Conservation (phyloP, 257 asterid species). For the Sherardia arvensis region DNA sequence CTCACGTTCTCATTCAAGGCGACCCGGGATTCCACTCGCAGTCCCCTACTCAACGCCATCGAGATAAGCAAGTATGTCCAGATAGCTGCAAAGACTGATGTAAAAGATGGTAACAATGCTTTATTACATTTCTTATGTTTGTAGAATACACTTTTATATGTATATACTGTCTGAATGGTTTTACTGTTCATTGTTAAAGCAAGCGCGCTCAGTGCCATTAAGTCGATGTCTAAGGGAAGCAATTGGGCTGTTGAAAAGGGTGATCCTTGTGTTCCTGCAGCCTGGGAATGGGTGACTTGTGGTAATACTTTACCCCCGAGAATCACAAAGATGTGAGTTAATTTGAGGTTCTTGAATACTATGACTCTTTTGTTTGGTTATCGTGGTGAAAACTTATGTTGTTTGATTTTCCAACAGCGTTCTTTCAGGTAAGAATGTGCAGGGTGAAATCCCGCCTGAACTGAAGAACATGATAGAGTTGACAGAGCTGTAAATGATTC, state of each 20-base stretch:
- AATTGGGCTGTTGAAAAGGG: constrained; percentile 52
- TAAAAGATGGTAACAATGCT: constrained; percentile 53
- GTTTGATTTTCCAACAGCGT: constrained; percentile 37
- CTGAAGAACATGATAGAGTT: constrained; percentile 65
- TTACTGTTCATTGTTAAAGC: constrained; percentile 35
- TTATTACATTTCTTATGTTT: neutral
- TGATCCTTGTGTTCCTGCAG: constrained; percentile 79
- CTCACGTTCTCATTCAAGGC: constrained; percentile 65
- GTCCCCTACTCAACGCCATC: constrained; percentile 79
- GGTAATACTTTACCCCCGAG: constrained; percentile 66
- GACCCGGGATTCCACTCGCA: constrained; percentile 69
- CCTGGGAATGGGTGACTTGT: constrained; percentile 87
- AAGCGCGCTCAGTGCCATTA: constrained; percentile 44
- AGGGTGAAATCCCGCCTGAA: constrained; percentile 65
- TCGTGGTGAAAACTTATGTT: neutral
- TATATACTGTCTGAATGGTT: constrained; percentile 10
- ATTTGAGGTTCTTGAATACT: constrained; percentile 2
- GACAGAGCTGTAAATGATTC: constrained; percentile 90
- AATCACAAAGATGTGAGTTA: constrained; percentile 67
- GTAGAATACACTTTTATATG: neutral
- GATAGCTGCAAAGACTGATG: constrained; percentile 64
- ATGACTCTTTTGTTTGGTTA: neutral
- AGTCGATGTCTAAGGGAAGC: constrained; percentile 36
- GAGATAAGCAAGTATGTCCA: constrained; percentile 72
- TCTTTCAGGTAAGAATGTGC: constrained; percentile 62